phyloP scores from a whole-genome alignment of 371 early-diverging fungal genomes.

The Actinomortierella wolfii region DNA sequence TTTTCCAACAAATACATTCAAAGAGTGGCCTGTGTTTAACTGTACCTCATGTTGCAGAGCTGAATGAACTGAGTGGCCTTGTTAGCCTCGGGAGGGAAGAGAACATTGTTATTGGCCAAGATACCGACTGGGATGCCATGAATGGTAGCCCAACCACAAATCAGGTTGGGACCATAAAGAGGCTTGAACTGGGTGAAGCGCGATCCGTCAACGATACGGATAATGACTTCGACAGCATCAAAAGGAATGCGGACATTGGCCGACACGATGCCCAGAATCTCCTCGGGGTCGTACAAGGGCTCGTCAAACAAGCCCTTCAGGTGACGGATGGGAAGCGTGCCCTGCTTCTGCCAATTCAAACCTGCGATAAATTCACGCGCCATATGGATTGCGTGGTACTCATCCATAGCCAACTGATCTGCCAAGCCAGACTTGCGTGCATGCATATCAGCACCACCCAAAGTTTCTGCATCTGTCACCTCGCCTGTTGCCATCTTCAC shows the following conservation, averaged over 20 bases:
- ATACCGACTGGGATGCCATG: conserved; percentile 77
- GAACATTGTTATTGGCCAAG: conserved; percentile 73
- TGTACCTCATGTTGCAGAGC: conserved; percentile 71
- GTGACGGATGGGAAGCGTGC: conserved; percentile 57
- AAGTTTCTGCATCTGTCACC: conserved; percentile 69
- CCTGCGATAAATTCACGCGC: conserved; percentile 70
- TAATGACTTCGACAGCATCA: conserved; percentile 72
- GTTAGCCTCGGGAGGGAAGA: conserved; percentile 75
- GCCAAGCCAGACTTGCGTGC: conserved; percentile 67
- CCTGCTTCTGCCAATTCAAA: conserved; percentile 67
- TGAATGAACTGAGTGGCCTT: conserved; percentile 83
- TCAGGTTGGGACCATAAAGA: conserved; percentile 68
- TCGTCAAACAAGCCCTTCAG: conserved; percentile 58
- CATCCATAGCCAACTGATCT: conserved; percentile 70
- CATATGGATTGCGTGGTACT: conserved; percentile 67
- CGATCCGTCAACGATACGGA: conserved; percentile 71
- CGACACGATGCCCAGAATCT: conserved; percentile 68
- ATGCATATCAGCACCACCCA: conserved; percentile 83
- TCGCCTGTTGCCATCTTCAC: conserved; percentile 84
- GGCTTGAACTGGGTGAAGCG: conserved; percentile 70
- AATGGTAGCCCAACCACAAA: conserved; percentile 71
- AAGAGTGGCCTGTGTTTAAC: neutral
- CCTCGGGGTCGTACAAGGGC: conserved; percentile 63
- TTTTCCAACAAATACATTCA: no score
- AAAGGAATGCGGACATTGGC: conserved; percentile 71